These are phyloP conservation scores for Sugiyamaella novakii DNA, from an alignment of 1,139 yeast genomes.

Conservation along the genomic window DNA sequence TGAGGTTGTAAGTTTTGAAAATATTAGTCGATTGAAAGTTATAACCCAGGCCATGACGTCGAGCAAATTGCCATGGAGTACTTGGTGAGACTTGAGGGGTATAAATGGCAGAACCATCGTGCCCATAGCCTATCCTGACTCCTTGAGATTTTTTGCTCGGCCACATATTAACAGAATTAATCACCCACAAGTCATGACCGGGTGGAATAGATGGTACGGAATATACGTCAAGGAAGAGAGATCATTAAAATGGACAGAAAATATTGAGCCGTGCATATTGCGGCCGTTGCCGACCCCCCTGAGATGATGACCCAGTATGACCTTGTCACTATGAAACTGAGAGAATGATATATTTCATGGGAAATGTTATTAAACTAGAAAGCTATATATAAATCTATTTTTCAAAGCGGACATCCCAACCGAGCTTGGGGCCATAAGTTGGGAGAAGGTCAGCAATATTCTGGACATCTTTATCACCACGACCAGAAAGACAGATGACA, in stretches of 20 bases:
- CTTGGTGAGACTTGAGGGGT: conserved; percentile 25
- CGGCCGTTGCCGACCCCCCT: too few species aligned
- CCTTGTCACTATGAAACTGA: too few species aligned
- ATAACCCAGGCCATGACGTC: conserved; percentile 30
- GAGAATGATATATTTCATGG: too few species aligned
- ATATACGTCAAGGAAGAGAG: too few species aligned
- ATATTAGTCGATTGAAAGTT: conserved; percentile 19
- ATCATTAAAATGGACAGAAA: too few species aligned
- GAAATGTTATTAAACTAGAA: too few species aligned
- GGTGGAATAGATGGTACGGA: too few species aligned
- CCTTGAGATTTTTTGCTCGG: conserved; percentile 15
- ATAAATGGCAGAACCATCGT: conserved; percentile 31
- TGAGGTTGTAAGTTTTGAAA: neutral
- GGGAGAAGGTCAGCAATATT: conserved; percentile 96
- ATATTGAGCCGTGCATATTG: neutral
- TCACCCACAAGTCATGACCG: too few species aligned
- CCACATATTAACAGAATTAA: conserved; percentile 20
- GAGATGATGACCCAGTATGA: too few species aligned
- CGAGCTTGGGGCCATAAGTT: conserved; percentile 81
- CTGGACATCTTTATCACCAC: conserved; percentile 99
- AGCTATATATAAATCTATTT: too few species aligned
- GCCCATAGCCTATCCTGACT: conserved; percentile 29
- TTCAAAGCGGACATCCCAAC: conserved; percentile 92
- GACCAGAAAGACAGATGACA: conserved; percentile 89
- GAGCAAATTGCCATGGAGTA: conserved; percentile 32